Evolutionary conservation across 148 eudicot species (phyloP).

Genomic region (Nyssa sinensis): DNA sequence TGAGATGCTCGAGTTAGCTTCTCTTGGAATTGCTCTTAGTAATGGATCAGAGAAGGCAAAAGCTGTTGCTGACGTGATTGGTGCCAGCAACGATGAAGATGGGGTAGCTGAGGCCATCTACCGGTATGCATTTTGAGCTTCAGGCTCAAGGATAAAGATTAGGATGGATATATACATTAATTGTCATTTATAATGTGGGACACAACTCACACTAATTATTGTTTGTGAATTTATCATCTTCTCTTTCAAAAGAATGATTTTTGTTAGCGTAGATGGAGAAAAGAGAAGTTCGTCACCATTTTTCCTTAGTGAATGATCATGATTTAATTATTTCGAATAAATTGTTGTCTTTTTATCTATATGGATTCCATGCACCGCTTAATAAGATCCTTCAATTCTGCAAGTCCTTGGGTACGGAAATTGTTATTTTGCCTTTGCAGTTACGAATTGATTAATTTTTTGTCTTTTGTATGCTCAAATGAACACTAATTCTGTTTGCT

Average conservation of each 20-base stretch:
- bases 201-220: background rate
- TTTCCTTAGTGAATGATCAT: background rate
- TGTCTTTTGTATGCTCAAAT: too few relatives aligned
- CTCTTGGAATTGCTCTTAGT: conserved; percentile 82
- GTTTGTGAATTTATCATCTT: background rate
- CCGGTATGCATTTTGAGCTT: conserved; percentile 73
- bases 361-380: background rate
- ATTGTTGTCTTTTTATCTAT: too few relatives aligned
- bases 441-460: too few relatives aligned
- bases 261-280: background rate
- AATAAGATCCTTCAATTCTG: background rate
- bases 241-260: background rate
- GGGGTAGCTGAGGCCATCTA: conserved; percentile 97
- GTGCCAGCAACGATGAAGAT: conserved; percentile 83
- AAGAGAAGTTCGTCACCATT: background rate
- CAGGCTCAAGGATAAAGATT: background rate
- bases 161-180: background rate
- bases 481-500: too few relatives aligned
- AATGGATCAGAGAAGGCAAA: conserved; percentile 85
- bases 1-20: conserved; percentile 89
- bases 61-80: conserved; percentile 73
- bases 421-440: too few relatives aligned
- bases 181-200: background rate
- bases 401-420: too few relatives aligned
- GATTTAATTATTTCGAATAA: too few relatives aligned